A percentile compares a stretch with the other conserved stretches of the same genome.
phyloP scores from a whole-genome alignment of 1,139 yeast genomes.

The Geotrichum restrictum region DNA sequence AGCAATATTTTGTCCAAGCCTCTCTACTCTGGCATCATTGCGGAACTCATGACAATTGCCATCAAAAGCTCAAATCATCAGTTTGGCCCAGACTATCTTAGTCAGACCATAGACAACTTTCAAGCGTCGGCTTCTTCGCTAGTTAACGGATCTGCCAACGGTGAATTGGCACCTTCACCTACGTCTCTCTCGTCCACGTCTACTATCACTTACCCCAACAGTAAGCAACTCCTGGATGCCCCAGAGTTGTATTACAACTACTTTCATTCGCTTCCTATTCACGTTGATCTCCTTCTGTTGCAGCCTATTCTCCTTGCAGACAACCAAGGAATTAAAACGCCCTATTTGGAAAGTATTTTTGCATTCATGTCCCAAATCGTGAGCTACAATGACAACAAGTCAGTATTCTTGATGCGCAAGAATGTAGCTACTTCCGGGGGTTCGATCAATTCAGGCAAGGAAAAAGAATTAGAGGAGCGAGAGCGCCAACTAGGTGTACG shows the following conservation, averaged over 20 bases:
- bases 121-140: neutral
- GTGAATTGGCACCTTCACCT: conserved; percentile 24
- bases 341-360: conserved; percentile 81
- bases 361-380: conserved; percentile 39
- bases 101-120: conserved; percentile 7
- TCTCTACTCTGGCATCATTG: conserved; percentile 62
- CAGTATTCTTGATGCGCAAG: neutral
- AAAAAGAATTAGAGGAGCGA: conserved; percentile 4
- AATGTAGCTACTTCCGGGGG: neutral
- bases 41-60: conserved; percentile 19
- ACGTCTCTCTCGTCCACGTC: neutral
- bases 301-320: conserved; percentile 86
- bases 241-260: conserved; percentile 60
- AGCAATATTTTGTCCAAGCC: conserved; percentile 80
- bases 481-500: conserved; percentile 3
- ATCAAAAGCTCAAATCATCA: conserved; percentile 9
- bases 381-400: conserved; percentile 1
- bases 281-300: conserved; percentile 67
- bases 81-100: conserved; percentile 15
- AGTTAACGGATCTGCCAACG: neutral
- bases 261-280: conserved; percentile 51
- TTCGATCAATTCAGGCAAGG: neutral
- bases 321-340: conserved; percentile 78
- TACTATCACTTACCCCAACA: neutral
- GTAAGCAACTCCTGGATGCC: conserved; percentile 40